phyloP scores from a whole-genome alignment of 805 yeast species.

The Citeromyces matritensis region DNA sequence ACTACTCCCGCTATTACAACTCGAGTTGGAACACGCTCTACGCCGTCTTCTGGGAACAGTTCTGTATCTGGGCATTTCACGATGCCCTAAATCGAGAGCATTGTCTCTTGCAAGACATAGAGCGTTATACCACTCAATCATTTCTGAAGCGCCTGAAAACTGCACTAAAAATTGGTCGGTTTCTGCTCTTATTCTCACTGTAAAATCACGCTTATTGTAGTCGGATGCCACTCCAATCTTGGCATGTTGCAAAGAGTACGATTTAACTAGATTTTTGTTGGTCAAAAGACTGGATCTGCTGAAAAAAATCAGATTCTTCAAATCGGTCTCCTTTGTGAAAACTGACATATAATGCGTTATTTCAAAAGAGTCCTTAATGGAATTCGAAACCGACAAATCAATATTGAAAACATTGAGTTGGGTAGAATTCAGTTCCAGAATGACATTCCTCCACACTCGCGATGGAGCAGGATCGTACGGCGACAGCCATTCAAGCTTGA shows the following conservation, averaged over 20 bases:
- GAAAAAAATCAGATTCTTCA: conserved; percentile 9
- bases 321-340: conserved; percentile 13
- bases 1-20: not conserved
- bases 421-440: conserved; percentile 74
- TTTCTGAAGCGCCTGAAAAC: conserved; percentile 43
- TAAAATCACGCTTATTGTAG: conserved; percentile 55
- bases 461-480: conserved; percentile 60
- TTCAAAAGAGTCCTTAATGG: conserved; percentile 2
- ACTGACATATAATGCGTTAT: conserved; percentile 9
- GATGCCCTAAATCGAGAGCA: conserved; percentile 55
- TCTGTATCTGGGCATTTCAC: conserved; percentile 64
- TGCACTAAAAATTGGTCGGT: conserved; percentile 66
- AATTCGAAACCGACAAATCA: not conserved
- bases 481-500: conserved; percentile 64
- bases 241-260: conserved; percentile 76
- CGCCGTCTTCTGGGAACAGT: conserved; percentile 58
- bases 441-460: conserved; percentile 56
- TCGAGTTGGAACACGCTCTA: not conserved
- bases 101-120: conserved; percentile 66
- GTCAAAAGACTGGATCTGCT: conserved; percentile 12
- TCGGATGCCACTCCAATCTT: conserved; percentile 78
- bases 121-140: conserved; percentile 69
- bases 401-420: conserved; percentile 57
- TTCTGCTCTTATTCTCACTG: conserved; percentile 66
- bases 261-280: conserved; percentile 26